These are phyloP conservation scores for Mesembryanthemum crystallinum DNA, from an alignment of 148 eudicot genomes.

Conservation along the genomic window DNA sequence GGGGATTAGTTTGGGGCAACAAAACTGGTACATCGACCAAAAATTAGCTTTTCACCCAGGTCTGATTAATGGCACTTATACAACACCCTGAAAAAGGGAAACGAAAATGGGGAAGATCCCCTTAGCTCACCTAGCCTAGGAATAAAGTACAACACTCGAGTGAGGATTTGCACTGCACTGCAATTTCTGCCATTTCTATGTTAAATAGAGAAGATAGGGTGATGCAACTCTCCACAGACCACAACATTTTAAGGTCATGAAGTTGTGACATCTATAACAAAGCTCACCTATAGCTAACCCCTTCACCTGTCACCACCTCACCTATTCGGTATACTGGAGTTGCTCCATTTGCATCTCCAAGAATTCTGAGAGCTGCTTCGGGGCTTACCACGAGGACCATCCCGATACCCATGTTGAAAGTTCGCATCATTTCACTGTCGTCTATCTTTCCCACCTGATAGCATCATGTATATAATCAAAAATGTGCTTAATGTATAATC, in stretches of 20 bases:
- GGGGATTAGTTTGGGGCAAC: not conserved
- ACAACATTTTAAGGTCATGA: not conserved
- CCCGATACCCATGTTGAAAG: conserved; percentile 93
- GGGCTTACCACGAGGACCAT: conserved; percentile 83
- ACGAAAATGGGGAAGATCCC: not conserved
- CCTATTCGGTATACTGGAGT: conserved; percentile 58
- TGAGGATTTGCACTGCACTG: conserved; percentile 8
- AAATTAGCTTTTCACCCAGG: not conserved
- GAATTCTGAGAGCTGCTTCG: conserved; percentile 58
- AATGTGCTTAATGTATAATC: not conserved
- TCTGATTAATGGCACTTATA: not conserved
- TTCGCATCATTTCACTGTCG: conserved; percentile 80
- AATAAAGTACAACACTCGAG: not conserved
- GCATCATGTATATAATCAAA: conserved; percentile 6
- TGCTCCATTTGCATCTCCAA: conserved; percentile 41
- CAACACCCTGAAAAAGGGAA: not conserved
- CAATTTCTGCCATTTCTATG: not conserved
- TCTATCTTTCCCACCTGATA: conserved; percentile 70
- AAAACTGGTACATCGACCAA: conserved; percentile 10
- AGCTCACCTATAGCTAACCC: conserved; percentile 46
- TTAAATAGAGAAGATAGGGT: not conserved
- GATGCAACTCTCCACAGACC: not conserved
- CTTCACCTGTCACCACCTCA: conserved; percentile 70
- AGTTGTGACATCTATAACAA: not conserved
- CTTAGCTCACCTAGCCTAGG: not conserved